Percentiles rank a stretch among this genome's conserved stretches.
Conservation (phyloP, 257 asterid species). For the Primulina eburnea region DNA sequence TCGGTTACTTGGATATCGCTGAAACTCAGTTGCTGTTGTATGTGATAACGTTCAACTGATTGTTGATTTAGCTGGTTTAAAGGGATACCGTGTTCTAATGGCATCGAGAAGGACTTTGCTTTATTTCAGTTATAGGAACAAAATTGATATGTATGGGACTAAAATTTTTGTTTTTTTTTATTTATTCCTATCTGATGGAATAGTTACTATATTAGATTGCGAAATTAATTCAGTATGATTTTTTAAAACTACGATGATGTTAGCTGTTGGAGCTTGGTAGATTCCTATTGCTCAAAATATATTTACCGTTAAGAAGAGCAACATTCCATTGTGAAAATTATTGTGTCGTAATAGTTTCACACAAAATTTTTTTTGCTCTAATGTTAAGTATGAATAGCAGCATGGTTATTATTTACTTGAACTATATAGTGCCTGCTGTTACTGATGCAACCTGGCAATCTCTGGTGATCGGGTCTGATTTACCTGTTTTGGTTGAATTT, state of each 20-base stretch:
- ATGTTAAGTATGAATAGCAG: not conserved
- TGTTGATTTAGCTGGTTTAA: not conserved
- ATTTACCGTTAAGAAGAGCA: too few species aligned
- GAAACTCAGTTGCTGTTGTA: not conserved
- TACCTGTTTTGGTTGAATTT: slow-evolving; percentile 82
- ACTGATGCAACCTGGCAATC: slow-evolving; percentile 60
- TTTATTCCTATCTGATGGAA: not conserved
- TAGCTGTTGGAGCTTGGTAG: not conserved
- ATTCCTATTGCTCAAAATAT: not conserved
- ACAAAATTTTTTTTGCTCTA: not conserved
- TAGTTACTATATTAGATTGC: not conserved
- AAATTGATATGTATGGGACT: not conserved
- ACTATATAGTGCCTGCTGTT: slow-evolving; percentile 63
- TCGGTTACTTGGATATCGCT: not conserved
- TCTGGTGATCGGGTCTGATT: slow-evolving; percentile 45
- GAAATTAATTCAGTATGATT: not conserved
- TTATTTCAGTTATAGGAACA: not conserved
- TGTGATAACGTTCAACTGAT: not conserved
- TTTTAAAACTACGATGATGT: too few species aligned
- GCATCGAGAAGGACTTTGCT: too few species aligned
- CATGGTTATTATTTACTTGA: slow-evolving; percentile 23
- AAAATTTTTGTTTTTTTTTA: too few species aligned
- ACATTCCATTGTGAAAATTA: too few species aligned
- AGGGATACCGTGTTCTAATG: not conserved
- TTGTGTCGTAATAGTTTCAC: not conserved